Conservation (phyloP, 805 yeast genomes). For the Blastobotrys attinorum region DNA sequence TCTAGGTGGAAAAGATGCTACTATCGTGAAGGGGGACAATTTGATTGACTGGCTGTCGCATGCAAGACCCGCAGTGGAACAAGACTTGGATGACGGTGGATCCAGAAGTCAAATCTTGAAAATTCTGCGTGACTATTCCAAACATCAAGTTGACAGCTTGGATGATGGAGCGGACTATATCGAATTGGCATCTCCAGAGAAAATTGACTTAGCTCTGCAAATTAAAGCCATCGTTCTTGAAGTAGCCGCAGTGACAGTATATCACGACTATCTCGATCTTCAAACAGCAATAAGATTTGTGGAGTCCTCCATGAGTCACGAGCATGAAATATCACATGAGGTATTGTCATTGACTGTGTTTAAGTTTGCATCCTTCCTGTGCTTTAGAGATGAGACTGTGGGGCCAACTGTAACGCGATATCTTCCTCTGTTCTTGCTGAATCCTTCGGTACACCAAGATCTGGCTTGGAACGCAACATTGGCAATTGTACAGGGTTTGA, state of each 20-base stretch:
- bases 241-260: conserved; percentile 50
- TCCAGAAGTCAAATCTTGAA: background rate
- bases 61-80: conserved; percentile 11
- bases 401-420: conserved; percentile 28
- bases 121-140: conserved; percentile 20
- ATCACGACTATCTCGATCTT: conserved; percentile 39
- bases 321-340: conserved; percentile 46
- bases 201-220: conserved; percentile 43
- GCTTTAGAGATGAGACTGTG: conserved; percentile 24
- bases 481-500: conserved; percentile 58
- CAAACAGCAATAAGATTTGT: conserved; percentile 40
- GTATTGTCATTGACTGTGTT: conserved; percentile 44
- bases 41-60: conserved; percentile 6
- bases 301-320: conserved; percentile 43
- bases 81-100: background rate
- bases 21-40: background rate
- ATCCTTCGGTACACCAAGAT: conserved; percentile 41
- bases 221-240: conserved; percentile 53
- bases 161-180: conserved; percentile 53
- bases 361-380: conserved; percentile 49
- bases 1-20: conserved; percentile 3
- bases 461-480: conserved; percentile 47
- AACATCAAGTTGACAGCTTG: conserved; percentile 37
- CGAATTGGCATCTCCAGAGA: conserved; percentile 41
- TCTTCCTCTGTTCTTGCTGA: conserved; percentile 37